Base-by-base conservation (phyloP, 805 yeast genomes). In the Lipomyces lipofer region DNA sequence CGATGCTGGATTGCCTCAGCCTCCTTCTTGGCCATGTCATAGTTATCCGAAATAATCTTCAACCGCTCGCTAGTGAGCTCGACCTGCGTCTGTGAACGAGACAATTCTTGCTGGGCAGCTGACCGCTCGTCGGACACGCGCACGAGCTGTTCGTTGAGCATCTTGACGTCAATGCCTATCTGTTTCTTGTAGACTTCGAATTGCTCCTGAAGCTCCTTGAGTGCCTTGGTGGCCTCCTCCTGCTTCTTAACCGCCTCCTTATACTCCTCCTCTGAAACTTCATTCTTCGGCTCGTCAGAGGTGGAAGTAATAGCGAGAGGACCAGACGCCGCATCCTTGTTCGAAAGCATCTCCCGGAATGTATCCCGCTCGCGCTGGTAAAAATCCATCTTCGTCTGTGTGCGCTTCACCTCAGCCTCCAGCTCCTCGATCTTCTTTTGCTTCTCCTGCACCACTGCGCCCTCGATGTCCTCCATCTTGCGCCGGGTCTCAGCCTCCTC, bases 281-380 rank as follows among this genome's bases (percentile, higher is more conserved):
- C 19, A 10, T 17, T 36, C 15, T 25, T 44, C n/a, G 15, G 27
- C 15, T 22, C 35, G 33, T 9, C 3, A 9, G 43, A 3, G n/a
- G 8, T 19, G 13, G 13, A 25, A 12, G 40, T 17, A 19, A 13
- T 3, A 12, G 39, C 29, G 12, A 27, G 19, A 8, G 45, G 45
- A 2, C 29, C 33, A 29, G 12, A 10, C n/a, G 7, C 33, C 6
- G 10, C 43, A 10, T 10, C 30, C 17, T 36, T 44, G 12, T 29
- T 38, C 3, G 42, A 17, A 10, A 64, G 51, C 59, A 66, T 66
- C 50, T 63, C 63, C 63, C 82, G 76, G 63, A 84, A 77, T 72
- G 83, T 80, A 62, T 90, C 95, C 51, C 90, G 78, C 67, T 88
- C 95, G 57, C 82, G 78, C 3, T 77, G 71, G 1, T 81, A 75